These are phyloP conservation scores for Aspergillus quadrilineatus DNA, from an alignment of 2,329 filamentous ascomycete genomes.

Conservation along the genomic window DNA sequence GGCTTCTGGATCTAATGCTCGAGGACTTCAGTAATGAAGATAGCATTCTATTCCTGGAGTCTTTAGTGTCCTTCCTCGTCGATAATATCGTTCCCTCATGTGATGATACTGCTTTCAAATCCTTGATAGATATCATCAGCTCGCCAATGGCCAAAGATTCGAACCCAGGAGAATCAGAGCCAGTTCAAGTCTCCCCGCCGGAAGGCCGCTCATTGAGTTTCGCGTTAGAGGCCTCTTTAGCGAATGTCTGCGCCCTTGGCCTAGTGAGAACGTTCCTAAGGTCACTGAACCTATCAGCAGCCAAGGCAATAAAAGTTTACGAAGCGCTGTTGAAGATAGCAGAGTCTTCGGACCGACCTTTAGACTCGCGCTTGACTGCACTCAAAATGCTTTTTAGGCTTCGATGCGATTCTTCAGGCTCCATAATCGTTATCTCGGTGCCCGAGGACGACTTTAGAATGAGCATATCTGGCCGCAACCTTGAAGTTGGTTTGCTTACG, in stretches of 20 bases:
- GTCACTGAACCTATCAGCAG: conserved; percentile 64
- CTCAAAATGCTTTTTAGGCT: conserved; percentile 80
- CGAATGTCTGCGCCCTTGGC: conserved; percentile 68
- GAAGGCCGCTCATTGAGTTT: conserved; percentile 33
- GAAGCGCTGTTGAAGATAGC: conserved; percentile 64
- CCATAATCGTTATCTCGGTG: conserved; percentile 68
- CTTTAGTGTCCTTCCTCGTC: conserved; percentile 40
- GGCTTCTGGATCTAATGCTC: conserved; percentile 34
- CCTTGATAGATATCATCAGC: conserved; percentile 34
- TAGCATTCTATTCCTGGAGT: conserved; percentile 40
- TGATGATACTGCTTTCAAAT: conserved; percentile 34
- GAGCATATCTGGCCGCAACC: conserved; percentile 65
- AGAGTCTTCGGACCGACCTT: conserved; percentile 59
- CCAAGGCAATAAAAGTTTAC: conserved; percentile 64
- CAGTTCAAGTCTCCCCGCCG: conserved; percentile 36
- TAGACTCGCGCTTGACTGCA: conserved; percentile 69
- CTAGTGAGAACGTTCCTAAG: conserved; percentile 75
- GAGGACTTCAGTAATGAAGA: conserved; percentile 38
- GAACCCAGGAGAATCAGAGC: conserved; percentile 35
- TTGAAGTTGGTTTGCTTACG: conserved; percentile 49
- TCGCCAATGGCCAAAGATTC: conserved; percentile 38
- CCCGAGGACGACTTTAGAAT: conserved; percentile 74
- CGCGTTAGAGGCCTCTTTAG: conserved; percentile 34
- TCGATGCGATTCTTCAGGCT: conserved; percentile 76
- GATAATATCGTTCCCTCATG: conserved; percentile 31